Evolutionary conservation across 176 grass and related monocot genomes (phyloP).

Genomic region (Carex cristatella): DNA sequence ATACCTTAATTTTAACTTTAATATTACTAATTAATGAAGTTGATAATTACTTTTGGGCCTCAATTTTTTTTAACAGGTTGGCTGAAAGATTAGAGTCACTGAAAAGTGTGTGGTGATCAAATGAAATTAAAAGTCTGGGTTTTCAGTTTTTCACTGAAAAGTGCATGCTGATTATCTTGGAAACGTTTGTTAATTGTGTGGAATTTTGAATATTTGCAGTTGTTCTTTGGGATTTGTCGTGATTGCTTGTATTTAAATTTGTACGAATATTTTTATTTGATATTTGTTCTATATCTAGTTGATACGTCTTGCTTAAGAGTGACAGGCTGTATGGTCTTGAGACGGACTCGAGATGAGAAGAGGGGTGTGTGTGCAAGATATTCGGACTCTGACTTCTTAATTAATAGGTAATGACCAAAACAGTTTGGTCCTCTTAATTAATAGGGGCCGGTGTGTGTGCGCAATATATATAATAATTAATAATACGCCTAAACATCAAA

Average conservation of each 20-base stretch:
- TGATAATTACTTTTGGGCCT: background rate
- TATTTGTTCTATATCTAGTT: background rate
- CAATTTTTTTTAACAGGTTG: constrained; percentile 9
- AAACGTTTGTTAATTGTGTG: background rate
- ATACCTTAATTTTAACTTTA: background rate
- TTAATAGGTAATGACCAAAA: no score
- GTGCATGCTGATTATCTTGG: background rate
- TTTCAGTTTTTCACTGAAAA: background rate
- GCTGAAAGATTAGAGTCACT: background rate
- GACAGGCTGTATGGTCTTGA: no score
- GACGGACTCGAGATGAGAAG: no score
- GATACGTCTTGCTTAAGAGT: no score
- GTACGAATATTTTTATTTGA: background rate
- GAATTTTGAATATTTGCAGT: background rate
- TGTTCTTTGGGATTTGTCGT: background rate
- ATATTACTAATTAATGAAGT: background rate
- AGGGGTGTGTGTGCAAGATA: no score
- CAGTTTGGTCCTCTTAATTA: no score
- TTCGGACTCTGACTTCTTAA: no score
- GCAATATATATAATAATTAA: no score
- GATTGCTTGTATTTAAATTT: background rate
- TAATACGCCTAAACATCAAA: no score
- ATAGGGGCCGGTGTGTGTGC: no score
- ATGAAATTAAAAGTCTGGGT: background rate
- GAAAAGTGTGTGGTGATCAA: background rate